Evolutionary conservation across 164 flowering plant genomes (phyloP), one percentile per base, ranked within the genome.

Genomic region (Piper longum): DNA sequence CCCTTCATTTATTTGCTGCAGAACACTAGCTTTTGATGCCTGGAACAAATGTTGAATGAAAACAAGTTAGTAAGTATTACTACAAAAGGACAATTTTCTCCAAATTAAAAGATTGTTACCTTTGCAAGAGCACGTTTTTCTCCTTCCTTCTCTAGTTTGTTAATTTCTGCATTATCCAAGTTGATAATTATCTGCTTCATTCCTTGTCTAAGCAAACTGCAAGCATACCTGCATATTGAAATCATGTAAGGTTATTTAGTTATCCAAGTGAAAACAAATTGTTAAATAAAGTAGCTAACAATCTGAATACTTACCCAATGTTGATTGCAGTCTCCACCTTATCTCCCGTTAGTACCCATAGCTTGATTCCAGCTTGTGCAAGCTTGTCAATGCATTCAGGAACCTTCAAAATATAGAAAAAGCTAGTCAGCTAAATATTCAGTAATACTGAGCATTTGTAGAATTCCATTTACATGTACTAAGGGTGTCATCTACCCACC

Each of bases 261-360:
- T 41, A 14, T 41, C 43, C 7, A 43, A 14, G 16, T 16, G 48
- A 42, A 43, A 65, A 48, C 7, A 56, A 26, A 57, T 14, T 26
- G 4, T 36, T 41, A 57, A 57, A 40, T 41, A 43, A 9, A 16
- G 9, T 16, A 65, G 60, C 51, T 48, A 48, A 2, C 3, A 5
- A 2, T 48, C 52, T 5, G 14, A 6, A 9, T 9, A 48, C 72
- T 56, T 54, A 91, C 98, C 98, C 98, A 60, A 91, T 89, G 72
- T 91, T 91, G 54, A 87, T 70, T 3, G 96, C 98, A 61, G 98
- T 91, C 77, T 86, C 96, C 85, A 84, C 77, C 69, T 86, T 91
- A 66, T 91, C 96, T 13, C 97, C 97, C 48, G 97, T 91, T 71
- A 91, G 73, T 55, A 91, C 85, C 97, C 97, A 91, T 63, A 91